Evolutionary conservation across 768 basidiomycete genomes (phyloP).

Genomic region (Boletus fagicola): DNA sequence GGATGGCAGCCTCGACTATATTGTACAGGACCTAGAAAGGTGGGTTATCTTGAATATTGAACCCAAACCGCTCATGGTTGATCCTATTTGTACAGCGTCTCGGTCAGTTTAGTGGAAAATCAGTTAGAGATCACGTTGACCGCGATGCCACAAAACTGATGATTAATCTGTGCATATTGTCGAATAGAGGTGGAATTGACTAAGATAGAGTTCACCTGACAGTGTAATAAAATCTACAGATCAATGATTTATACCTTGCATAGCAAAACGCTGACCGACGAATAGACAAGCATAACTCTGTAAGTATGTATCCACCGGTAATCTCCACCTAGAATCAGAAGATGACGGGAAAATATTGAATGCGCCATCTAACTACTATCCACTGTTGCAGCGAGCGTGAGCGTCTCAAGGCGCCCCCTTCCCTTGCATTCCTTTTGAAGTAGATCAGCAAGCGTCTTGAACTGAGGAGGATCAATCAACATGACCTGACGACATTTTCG

Average conservation of each 20-base stretch:
- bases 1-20: constrained; percentile 49
- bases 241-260: background rate
- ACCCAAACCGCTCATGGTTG: background rate
- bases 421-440: constrained; percentile 91
- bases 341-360: too few species aligned
- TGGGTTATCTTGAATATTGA: constrained; percentile 33
- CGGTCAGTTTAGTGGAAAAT: constrained; percentile 16
- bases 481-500: constrained; percentile 57
- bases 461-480: constrained; percentile 91
- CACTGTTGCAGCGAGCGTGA: constrained; percentile 67
- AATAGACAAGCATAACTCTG: background rate
- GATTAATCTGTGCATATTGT: background rate
- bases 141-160: constrained; percentile 14
- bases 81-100: constrained; percentile 15
- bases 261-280: background rate
- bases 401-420: constrained; percentile 79
- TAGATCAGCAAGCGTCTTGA: constrained; percentile 85
- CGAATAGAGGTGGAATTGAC: background rate
- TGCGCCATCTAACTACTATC: constrained; percentile 18
- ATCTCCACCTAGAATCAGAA: background rate
- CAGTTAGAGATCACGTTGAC: constrained; percentile 24
- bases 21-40: constrained; percentile 69
- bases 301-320: background rate
- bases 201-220: background rate
- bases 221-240: background rate